A percentile compares a stretch with the other conserved stretches of the same genome.
Evolutionary conservation across 2,329 filamentous ascomycete species (phyloP).

Genomic region (Colletotrichum spinosum): DNA sequence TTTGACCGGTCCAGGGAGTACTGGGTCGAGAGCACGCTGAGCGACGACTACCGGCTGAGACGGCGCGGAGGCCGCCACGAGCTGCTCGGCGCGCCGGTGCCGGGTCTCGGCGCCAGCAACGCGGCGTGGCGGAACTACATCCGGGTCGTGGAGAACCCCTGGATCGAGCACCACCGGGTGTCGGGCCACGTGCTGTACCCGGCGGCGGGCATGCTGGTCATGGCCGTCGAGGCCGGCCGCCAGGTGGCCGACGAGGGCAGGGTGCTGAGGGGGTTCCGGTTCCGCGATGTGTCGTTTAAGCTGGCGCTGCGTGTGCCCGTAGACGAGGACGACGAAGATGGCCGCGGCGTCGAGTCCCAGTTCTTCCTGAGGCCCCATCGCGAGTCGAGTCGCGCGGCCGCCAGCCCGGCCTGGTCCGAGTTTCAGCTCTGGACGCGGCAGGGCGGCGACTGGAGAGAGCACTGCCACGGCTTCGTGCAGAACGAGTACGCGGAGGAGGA

Average conservation of each 20-base stretch:
- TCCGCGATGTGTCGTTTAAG: constrained; percentile 41
- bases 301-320: constrained; percentile 39
- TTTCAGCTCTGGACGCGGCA: constrained; percentile 41
- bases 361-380: constrained; percentile 38
- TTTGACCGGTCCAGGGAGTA: constrained; percentile 41
- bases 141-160: constrained; percentile 52
- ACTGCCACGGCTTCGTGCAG: constrained; percentile 43
- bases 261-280: constrained; percentile 25
- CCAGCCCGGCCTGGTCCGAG: constrained; percentile 38
- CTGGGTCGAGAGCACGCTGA: constrained; percentile 41
- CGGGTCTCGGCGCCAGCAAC: constrained; percentile 31
- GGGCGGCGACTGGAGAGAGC: constrained; percentile 41
- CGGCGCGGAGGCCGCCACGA: constrained; percentile 27
- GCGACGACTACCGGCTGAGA: constrained; percentile 18
- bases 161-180: constrained; percentile 61
- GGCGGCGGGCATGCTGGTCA: constrained; percentile 49
- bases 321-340: constrained; percentile 14
- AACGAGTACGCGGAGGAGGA: constrained; percentile 28
- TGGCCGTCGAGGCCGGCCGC: constrained; percentile 41
- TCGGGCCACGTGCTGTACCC: constrained; percentile 56
- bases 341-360: constrained; percentile 36
- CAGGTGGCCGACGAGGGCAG: constrained; percentile 28
- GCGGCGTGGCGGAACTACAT: constrained; percentile 37
- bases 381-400: constrained; percentile 33
- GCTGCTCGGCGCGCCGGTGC: constrained; percentile 34